These are phyloP conservation scores for Camelina sativa DNA, from an alignment of 345 rosid species.

Conservation along the genomic window DNA sequence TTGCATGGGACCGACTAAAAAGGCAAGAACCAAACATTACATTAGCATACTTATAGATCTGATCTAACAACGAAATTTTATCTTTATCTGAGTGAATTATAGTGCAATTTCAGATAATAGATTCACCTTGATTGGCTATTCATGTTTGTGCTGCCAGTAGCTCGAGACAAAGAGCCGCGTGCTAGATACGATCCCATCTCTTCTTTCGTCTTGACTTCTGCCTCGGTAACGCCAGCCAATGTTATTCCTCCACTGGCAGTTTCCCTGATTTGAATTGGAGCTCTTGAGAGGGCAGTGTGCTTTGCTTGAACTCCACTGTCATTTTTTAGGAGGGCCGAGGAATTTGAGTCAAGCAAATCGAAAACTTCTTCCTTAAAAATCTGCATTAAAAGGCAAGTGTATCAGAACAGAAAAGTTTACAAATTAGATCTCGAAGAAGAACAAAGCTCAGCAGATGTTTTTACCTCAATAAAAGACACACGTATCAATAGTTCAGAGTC, in stretches of 20 bases:
- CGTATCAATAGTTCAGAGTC: conserved; percentile 73
- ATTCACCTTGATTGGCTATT: conserved; percentile 92
- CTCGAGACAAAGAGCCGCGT: conserved; percentile 82
- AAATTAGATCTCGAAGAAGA: not conserved
- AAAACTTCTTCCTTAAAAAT: conserved; percentile 97
- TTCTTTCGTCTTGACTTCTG: conserved; percentile 84
- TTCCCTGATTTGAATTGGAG: conserved; percentile 90
- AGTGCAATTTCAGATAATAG: not conserved
- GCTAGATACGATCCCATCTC: conserved; percentile 84
- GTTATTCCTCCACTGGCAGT: conserved; percentile 91
- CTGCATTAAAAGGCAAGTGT: conserved; percentile 43
- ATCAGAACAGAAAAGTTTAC: not conserved
- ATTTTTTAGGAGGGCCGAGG: conserved; percentile 49
- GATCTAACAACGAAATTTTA: conserved; percentile 2
- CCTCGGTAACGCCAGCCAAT: conserved; percentile 91
- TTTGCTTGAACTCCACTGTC: conserved; percentile 54
- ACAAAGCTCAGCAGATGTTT: not conserved
- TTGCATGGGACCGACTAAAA: conserved; percentile 95
- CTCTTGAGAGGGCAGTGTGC: conserved; percentile 57
- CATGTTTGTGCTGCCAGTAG: conserved; percentile 98
- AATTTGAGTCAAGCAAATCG: conserved; percentile 78
- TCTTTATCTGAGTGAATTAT: not conserved
- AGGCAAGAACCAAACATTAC: conserved; percentile 14
- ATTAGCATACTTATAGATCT: conserved; percentile 12
- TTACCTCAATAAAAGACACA: conserved; percentile 96